These are phyloP conservation scores for Coemansia sp. DNA, from an alignment of 192 early-diverging fungal species.

Conservation along the genomic window DNA sequence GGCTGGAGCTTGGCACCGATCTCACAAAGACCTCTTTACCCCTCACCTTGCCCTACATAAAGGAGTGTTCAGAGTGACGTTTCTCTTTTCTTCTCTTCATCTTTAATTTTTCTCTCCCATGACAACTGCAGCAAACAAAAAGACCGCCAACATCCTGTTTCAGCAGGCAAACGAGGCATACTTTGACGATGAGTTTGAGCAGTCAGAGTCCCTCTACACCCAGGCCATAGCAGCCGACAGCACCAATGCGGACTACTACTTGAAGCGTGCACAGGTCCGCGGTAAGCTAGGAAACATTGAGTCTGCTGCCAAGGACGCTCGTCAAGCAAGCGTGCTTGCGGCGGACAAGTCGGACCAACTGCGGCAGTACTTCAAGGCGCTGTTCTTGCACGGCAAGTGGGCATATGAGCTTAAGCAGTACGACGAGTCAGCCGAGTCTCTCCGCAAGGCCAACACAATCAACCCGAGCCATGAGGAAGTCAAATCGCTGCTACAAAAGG, in stretches of 20 bases:
- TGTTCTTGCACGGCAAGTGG: slow-evolving; percentile 61
- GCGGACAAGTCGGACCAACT: slow-evolving; percentile 50
- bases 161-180: slow-evolving; percentile 70
- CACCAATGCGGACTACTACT: slow-evolving; percentile 59
- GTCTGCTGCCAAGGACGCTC: slow-evolving; percentile 66
- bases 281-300: slow-evolving; percentile 62
- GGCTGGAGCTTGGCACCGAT: too few species aligned
- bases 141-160: slow-evolving; percentile 30
- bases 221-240: slow-evolving; percentile 65
- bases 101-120: not conserved
- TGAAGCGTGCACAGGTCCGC: slow-evolving; percentile 65
- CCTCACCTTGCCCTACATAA: too few species aligned
- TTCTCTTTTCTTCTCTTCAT: too few species aligned
- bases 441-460: slow-evolving; percentile 59
- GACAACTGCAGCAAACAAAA: slow-evolving; percentile 18
- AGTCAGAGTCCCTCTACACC: slow-evolving; percentile 67
- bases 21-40: too few species aligned
- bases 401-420: slow-evolving; percentile 59
- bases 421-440: slow-evolving; percentile 57
- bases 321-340: slow-evolving; percentile 57
- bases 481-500: slow-evolving; percentile 32
- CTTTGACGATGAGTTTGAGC: slow-evolving; percentile 75
- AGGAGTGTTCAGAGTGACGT: too few species aligned
- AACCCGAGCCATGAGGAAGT: slow-evolving; percentile 54
- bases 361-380: slow-evolving; percentile 63